Evolutionary conservation across 1,139 yeast species (phyloP).

Genomic region (Debaryomyces fabryi): DNA sequence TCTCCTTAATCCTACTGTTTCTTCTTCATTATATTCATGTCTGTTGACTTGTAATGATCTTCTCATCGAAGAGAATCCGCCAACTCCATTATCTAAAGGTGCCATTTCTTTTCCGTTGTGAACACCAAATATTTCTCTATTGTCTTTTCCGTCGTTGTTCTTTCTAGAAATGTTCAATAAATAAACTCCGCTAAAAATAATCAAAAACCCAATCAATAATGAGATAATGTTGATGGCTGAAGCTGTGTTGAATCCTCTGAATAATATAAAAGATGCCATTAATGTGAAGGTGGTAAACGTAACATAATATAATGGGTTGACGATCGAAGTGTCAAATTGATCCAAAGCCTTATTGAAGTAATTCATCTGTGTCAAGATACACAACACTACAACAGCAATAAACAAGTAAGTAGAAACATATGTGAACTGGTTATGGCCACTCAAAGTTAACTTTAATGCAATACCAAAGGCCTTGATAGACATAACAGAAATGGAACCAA

Average conservation of each 20-base stretch:
- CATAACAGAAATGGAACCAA: conserved; percentile 91
- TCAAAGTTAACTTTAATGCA: conserved; percentile 80
- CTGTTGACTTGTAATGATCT: conserved; percentile 70
- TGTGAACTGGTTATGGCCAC: conserved; percentile 89
- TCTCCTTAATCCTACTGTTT: conserved; percentile 60
- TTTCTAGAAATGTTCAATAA: conserved; percentile 78
- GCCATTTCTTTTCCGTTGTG: conserved; percentile 56
- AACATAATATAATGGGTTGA: conserved; percentile 88
- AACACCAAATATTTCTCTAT: conserved; percentile 64
- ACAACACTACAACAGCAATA: conserved; percentile 73
- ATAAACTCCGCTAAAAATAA: conserved; percentile 87
- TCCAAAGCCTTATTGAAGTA: conserved; percentile 92
- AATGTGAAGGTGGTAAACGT: conserved; percentile 89
- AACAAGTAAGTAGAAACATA: conserved; percentile 84
- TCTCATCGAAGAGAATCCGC: conserved; percentile 65
- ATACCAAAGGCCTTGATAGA: conserved; percentile 92
- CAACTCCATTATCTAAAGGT: conserved; percentile 85
- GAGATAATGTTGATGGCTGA: conserved; percentile 81
- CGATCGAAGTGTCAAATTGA: conserved; percentile 90
- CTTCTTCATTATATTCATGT: conserved; percentile 51
- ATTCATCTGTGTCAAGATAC: conserved; percentile 91
- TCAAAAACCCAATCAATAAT: conserved; percentile 82
- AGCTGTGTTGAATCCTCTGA: conserved; percentile 85
- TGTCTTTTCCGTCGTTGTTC: conserved; percentile 52
- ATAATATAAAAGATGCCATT: conserved; percentile 82